These are phyloP conservation scores for Neofusicoccum ribis DNA, from an alignment of 2,329 filamentous ascomycete genomes.

Conservation along the genomic window DNA sequence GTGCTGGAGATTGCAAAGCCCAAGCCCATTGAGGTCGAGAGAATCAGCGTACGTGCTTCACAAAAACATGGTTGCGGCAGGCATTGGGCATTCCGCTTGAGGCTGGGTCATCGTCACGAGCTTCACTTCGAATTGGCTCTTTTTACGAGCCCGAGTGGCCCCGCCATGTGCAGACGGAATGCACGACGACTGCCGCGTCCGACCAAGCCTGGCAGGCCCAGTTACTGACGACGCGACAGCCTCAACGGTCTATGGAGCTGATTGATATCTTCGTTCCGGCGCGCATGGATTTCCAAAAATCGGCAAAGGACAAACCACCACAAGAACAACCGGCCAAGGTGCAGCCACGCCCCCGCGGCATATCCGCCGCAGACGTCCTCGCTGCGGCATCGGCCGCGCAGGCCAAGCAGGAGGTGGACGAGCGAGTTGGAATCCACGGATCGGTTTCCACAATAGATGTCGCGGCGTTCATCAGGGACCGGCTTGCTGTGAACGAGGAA, in stretches of 20 bases:
- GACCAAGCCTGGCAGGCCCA: neutral
- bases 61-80: neutral
- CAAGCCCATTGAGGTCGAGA: constrained; percentile 42
- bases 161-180: too few relatives aligned
- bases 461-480: constrained; percentile 48
- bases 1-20: constrained; percentile 28
- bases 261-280: constrained; percentile 50
- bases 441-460: constrained; percentile 58
- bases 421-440: constrained; percentile 49
- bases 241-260: constrained; percentile 48
- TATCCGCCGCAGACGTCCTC: constrained; percentile 34
- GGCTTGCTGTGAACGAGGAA: constrained; percentile 53
- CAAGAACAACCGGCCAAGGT: constrained; percentile 22
- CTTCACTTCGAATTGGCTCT: too few relatives aligned
- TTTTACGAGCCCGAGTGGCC: too few relatives aligned
- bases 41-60: constrained; percentile 37
- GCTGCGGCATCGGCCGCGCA: constrained; percentile 35
- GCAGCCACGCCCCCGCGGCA: constrained; percentile 6
- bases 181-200: too few relatives aligned
- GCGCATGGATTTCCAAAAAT: constrained; percentile 50
- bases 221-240: constrained; percentile 27
- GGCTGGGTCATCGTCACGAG: too few relatives aligned
- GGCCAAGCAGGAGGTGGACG: constrained; percentile 18
- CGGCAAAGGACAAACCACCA: constrained; percentile 27
- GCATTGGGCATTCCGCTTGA: too few relatives aligned